phyloP scores from a whole-genome alignment of 345 rosid species.

The Aquilaria malaccensis region DNA sequence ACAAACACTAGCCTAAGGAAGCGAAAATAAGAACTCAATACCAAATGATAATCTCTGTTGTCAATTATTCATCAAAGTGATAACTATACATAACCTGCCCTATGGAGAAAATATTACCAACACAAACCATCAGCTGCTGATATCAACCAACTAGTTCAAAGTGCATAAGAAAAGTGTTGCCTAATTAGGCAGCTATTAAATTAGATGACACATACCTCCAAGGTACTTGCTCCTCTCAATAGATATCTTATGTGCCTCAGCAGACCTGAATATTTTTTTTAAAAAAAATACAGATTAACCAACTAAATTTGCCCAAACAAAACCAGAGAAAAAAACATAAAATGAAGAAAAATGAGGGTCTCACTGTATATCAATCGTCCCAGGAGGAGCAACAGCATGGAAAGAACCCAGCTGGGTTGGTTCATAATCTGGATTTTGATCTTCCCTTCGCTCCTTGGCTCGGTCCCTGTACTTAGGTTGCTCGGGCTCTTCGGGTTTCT shows the following conservation, averaged over 20 bases:
- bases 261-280: conserved; percentile 28
- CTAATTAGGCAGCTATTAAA: too few species aligned
- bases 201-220: conserved; percentile 59
- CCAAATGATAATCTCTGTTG: background rate
- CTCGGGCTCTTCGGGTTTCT: conserved; percentile 80
- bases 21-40: background rate
- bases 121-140: too few species aligned
- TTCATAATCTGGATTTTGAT: conserved; percentile 96
- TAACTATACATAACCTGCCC: too few species aligned
- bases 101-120: too few species aligned
- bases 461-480: conserved; percentile 79
- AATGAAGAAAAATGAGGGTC: background rate
- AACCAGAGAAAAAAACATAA: background rate
- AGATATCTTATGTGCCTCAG: conserved; percentile 78
- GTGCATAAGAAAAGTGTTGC: too few species aligned
- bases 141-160: too few species aligned
- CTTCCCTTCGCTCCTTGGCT: conserved; percentile 94
- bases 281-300: background rate
- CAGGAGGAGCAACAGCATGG: conserved; percentile 98
- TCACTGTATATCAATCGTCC: conserved; percentile 63
- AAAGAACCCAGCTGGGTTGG: conserved; percentile 74
- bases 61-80: too few species aligned
- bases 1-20: background rate
- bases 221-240: conserved; percentile 99
- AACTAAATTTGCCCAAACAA: background rate